phyloP scores from a whole-genome alignment of 1,284 basidiomycete species.

The Malassezia sp. region DNA sequence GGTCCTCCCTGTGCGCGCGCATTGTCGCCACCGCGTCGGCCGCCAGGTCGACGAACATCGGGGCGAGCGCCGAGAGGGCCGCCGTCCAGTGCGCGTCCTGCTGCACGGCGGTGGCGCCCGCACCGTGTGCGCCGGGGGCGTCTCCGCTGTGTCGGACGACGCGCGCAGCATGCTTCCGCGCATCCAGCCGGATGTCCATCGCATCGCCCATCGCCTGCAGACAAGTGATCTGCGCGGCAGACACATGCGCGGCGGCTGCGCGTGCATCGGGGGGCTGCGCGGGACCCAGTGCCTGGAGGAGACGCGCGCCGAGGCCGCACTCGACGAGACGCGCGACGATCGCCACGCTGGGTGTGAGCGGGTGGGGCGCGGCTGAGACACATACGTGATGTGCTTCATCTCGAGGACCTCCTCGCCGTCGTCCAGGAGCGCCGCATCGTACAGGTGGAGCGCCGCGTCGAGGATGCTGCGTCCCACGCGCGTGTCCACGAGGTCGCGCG shows the following conservation, averaged over 20 bases:
- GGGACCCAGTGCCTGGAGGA: conserved; percentile 1
- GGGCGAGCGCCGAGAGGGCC: not conserved
- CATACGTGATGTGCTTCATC: not conserved
- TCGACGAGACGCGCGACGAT: conserved; percentile 5
- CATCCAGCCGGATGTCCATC: too few species aligned
- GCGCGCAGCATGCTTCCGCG: too few species aligned
- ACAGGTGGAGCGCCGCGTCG: conserved; percentile 4
- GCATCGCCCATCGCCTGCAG: conserved; percentile 2
- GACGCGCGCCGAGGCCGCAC: not conserved
- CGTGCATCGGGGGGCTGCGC: not conserved
- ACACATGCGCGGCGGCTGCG: not conserved
- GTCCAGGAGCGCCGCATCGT: not conserved
- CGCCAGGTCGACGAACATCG: not conserved
- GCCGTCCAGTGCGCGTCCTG: not conserved
- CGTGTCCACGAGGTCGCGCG: conserved; percentile 1
- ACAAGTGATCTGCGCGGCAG: conserved; percentile 1
- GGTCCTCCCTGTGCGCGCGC: not conserved
- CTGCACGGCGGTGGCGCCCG: not conserved
- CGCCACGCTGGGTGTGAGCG: not conserved
- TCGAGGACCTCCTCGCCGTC: not conserved
- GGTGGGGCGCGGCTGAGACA: too few species aligned
- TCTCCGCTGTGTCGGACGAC: too few species aligned
- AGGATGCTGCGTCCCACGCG: not conserved
- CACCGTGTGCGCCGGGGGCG: too few species aligned
- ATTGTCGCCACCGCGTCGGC: not conserved